Evolutionary conservation across 2,329 filamentous ascomycete species (phyloP).

Genomic region (Xylaria sp.): DNA sequence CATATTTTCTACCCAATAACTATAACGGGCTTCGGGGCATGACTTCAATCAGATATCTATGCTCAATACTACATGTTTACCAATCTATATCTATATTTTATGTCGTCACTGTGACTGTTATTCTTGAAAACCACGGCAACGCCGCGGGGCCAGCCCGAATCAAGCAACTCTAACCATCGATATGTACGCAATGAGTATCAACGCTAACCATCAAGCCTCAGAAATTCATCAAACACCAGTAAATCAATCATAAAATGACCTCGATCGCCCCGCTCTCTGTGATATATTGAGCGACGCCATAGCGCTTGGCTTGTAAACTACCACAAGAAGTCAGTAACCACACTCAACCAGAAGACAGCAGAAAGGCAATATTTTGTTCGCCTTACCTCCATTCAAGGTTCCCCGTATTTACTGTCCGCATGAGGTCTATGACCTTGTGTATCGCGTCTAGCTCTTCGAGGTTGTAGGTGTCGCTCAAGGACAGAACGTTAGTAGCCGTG

Average conservation of each 20-base stretch:
- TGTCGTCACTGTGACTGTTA: neutral
- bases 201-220: neutral
- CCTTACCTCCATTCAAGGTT: conserved; percentile 40
- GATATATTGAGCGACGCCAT: conserved; percentile 31
- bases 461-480: conserved; percentile 24
- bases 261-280: conserved; percentile 29
- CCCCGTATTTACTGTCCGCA: conserved; percentile 36
- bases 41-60: neutral
- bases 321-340: conserved; percentile 4
- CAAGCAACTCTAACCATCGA: neutral
- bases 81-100: neutral
- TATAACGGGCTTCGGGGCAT: too few species aligned
- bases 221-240: neutral
- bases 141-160: neutral
- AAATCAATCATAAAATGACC: conserved; percentile 27
- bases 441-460: conserved; percentile 29
- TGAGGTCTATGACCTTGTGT: conserved; percentile 28
- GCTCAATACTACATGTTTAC: neutral
- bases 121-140: neutral
- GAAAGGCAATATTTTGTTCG: neutral
- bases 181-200: neutral
- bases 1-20: too few species aligned
- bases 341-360: neutral
- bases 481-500: conserved; percentile 29
- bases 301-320: conserved; percentile 32